Conservation (phyloP, 306 rosid genomes). For the Astragalus glycyphyllos region DNA sequence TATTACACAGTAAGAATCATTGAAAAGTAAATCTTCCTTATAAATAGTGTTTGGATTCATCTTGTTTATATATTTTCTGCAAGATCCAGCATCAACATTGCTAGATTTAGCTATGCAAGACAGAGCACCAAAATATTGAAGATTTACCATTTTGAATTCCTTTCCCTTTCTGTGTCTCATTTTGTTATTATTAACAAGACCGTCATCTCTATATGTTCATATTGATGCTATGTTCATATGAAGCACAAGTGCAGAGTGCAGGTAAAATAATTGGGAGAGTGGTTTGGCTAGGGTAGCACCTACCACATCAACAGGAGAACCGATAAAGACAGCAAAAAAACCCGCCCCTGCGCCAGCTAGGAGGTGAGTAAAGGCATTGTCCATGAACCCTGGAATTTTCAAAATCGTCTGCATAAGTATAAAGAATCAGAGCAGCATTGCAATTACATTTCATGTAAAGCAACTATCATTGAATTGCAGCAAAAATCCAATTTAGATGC, state of each 20-base stretch:
- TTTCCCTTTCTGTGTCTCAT: constrained; percentile 12
- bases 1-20: constrained; percentile 7
- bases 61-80: not conserved
- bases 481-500: constrained; percentile 33
- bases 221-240: constrained; percentile 20
- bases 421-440: constrained; percentile 70
- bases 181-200: constrained; percentile 24
- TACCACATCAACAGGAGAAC: constrained; percentile 99
- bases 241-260: not conserved
- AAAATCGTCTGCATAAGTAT: constrained; percentile 98
- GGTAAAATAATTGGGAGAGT: not conserved
- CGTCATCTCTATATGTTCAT: constrained; percentile 27
- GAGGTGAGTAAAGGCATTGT: constrained; percentile 84
- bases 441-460: constrained; percentile 45
- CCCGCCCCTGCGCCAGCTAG: constrained; percentile 99
- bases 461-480: constrained; percentile 25
- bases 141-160: not conserved
- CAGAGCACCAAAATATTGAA: constrained; percentile 11
- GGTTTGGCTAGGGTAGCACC: constrained; percentile 29
- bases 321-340: constrained; percentile 89
- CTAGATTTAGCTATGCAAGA: constrained; percentile 7
- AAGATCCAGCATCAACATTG: constrained; percentile 19
- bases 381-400: constrained; percentile 98
- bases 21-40: constrained; percentile 2
- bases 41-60: constrained; percentile 7